Percentiles rank a stretch among this genome's conserved stretches.
Evolutionary conservation across 257 asterid genomes (phyloP).

Genomic region (Nicotiana benthamiana): DNA sequence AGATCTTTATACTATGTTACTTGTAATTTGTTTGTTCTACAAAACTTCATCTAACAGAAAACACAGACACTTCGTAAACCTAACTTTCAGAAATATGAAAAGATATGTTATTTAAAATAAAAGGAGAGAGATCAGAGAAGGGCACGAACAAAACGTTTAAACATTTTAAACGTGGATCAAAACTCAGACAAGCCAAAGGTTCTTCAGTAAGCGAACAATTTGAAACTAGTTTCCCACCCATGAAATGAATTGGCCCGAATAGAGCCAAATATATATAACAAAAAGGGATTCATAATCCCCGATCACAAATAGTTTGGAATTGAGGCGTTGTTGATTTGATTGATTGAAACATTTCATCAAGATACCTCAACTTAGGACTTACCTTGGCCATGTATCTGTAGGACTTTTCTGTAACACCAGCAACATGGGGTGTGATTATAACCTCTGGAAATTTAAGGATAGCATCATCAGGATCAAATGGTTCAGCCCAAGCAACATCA

Average conservation of each 20-base stretch:
- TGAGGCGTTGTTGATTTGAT: not conserved
- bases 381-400: constrained; percentile 91
- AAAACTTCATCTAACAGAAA: not conserved
- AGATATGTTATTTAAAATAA: not conserved
- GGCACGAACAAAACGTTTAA: not conserved
- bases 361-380: not conserved
- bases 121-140: not conserved
- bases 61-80: not conserved
- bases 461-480: constrained; percentile 83
- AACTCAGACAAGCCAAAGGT: not conserved
- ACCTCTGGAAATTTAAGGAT: constrained; percentile 73
- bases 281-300: not conserved
- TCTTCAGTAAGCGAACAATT: not conserved
- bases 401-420: constrained; percentile 74
- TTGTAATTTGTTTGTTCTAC: not conserved
- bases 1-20: not conserved
- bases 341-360: not conserved
- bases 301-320: not conserved
- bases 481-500: constrained; percentile 96
- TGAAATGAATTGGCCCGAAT: not conserved
- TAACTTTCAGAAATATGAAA: not conserved
- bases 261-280: not conserved
- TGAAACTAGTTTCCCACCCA: not conserved
- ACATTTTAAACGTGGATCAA: not conserved
- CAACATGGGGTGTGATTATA: constrained; percentile 87